Evolutionary conservation across 2,329 filamentous ascomycete species (phyloP), one percentile per base, ranked within the genome.

Genomic region (Talaromyces verruculosus): DNA sequence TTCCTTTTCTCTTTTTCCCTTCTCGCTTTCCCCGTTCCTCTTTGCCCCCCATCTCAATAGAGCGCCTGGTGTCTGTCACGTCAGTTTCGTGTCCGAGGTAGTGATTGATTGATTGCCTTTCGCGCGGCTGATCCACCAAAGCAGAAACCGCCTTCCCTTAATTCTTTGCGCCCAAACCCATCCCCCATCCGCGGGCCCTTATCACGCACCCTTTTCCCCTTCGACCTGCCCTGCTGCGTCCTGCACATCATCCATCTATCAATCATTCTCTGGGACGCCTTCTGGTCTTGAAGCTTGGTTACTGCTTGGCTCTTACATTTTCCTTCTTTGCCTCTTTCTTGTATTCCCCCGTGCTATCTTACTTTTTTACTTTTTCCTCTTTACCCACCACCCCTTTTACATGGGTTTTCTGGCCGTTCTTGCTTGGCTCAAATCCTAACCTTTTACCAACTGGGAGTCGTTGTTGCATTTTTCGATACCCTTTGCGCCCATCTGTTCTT

Each of bases 1-100:
- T 64, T 43, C 39, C 41, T 60, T 64, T 33, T 64, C 37, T 49
- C 57, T 62, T 66, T 66, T 49, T 75, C 71, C 75, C 39, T 68
- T 69, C 67, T 65, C 67, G 64, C 68, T 70, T 65, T 47, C 68
- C 68, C 61, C 67, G 66, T 62, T 51, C 64, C 59, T 69, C 64
- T 47, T 61, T 61, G 58, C 61, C 68, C 67, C 63, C 69, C 66
- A 66, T 28, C 28, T 10, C 28, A 11, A 22, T 59, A 25, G 19
- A 19, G 8, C 8, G 43, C 15, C 25, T 28, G 17, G 17, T 25
- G n/a, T 30, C 39, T 28, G 57, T 33, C 57, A 60, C 57, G 57
- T 60, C 39, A 37, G 33, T 15, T 57, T 57, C 30, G 51, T 53
- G 49, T 53, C 15, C 5, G 17, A 53, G 22, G 49, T 22, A 55